Evolutionary conservation across 2,329 filamentous ascomycete species (phyloP).

Genomic region (Cadophora sp.): DNA sequence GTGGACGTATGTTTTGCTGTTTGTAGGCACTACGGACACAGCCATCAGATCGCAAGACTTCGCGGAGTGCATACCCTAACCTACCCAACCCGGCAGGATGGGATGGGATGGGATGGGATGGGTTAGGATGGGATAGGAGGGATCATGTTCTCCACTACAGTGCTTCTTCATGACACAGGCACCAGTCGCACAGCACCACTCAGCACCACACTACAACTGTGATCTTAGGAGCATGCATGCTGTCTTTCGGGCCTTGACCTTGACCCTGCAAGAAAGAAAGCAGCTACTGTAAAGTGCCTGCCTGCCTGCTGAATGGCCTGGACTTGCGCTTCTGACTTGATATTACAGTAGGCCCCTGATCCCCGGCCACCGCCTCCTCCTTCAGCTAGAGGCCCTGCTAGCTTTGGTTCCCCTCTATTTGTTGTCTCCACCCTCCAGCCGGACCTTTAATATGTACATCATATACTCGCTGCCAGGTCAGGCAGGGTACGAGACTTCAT

Average conservation of each 20-base stretch:
- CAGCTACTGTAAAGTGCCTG: background rate
- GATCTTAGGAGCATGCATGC: too few species aligned
- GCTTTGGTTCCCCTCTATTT: background rate
- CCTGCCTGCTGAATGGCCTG: background rate
- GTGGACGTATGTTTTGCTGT: background rate
- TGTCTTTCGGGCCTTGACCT: conserved; percentile 10
- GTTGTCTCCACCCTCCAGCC: background rate
- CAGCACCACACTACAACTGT: background rate
- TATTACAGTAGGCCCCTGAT: background rate
- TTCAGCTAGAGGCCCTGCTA: conserved; percentile 3
- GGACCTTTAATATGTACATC: conserved; percentile 29
- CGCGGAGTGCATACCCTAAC: background rate
- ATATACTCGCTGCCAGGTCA: conserved; percentile 27
- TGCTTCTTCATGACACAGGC: background rate
- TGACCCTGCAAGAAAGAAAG: background rate
- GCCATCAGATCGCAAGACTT: background rate
- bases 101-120: background rate
- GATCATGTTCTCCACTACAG: background rate
- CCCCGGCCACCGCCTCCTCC: conserved; percentile 5
- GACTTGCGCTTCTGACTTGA: background rate
- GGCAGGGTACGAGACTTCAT: conserved; percentile 21
- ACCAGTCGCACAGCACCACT: background rate
- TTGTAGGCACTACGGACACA: background rate
- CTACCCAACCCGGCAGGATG: conserved; percentile 2
- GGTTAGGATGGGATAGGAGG: background rate